These are phyloP conservation scores for Trichosporon asahii DNA, from an alignment of 1,284 basidiomycete species.

Conservation along the genomic window DNA sequence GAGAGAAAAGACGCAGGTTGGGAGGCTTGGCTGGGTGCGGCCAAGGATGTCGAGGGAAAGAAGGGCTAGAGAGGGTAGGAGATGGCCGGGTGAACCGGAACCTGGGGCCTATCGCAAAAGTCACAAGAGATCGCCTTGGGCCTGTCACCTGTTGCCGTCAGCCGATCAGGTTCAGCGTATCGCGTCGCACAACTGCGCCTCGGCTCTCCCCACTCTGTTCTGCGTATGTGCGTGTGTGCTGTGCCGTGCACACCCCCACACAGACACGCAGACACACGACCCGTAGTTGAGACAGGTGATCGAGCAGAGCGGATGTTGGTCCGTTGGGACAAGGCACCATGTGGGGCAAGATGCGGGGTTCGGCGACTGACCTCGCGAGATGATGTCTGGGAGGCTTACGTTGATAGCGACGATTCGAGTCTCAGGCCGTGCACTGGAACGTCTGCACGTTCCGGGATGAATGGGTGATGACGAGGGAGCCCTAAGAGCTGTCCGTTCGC, in stretches of 20 bases:
- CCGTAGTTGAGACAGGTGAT: conserved; percentile 1
- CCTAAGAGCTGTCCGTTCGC: neutral
- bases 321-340: neutral
- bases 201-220: neutral
- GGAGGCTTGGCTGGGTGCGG: neutral
- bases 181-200: neutral
- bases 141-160: neutral
- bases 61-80: neutral
- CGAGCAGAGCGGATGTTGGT: neutral
- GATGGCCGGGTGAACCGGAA: neutral
- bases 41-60: neutral
- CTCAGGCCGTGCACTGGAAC: neutral
- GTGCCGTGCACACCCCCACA: neutral
- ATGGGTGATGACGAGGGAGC: neutral
- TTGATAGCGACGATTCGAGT: neutral
- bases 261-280: too few species aligned
- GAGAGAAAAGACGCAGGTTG: neutral
- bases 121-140: neutral
- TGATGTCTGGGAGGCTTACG: neutral
- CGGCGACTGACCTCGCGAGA: neutral
- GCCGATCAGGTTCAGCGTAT: neutral
- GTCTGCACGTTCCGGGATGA: neutral
- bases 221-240: neutral
- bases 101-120: neutral
- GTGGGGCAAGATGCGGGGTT: neutral